Percentiles rank a stretch among this genome's conserved stretches.
Evolutionary conservation across 2,329 filamentous ascomycete genomes (phyloP).

Genomic region (Diaporthe aspalathi): DNA sequence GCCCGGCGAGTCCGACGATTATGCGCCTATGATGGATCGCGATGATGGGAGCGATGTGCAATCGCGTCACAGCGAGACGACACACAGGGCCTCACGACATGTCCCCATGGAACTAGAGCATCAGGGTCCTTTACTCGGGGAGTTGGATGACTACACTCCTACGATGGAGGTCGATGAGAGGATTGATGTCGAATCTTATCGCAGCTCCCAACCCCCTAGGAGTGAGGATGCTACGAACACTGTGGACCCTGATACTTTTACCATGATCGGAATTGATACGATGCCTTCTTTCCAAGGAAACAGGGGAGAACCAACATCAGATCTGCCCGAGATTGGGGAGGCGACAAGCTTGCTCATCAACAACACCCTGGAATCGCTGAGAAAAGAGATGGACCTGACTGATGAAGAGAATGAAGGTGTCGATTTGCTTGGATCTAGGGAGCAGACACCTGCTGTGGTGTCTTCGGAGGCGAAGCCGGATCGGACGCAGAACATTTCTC

Average conservation of each 20-base stretch:
- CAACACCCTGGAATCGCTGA: constrained; percentile 63
- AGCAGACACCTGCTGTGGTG: constrained; percentile 26
- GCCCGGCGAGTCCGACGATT: constrained; percentile 34
- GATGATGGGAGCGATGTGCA: constrained; percentile 45
- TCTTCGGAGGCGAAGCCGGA: constrained; percentile 7
- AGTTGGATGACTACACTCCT: constrained; percentile 32
- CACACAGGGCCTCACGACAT: constrained; percentile 3
- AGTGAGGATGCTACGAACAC: constrained; percentile 45
- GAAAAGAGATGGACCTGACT: constrained; percentile 50
- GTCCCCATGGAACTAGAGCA: constrained; percentile 26
- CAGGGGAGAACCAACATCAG: constrained; percentile 50
- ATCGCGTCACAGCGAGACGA: constrained; percentile 38
- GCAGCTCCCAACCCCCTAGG: constrained; percentile 30
- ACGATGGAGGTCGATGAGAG: constrained; percentile 38
- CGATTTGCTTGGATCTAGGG: constrained; percentile 34
- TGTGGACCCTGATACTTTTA: constrained; percentile 62
- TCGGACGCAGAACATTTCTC: background rate
- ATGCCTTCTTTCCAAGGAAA: constrained; percentile 62
- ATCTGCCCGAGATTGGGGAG: constrained; percentile 62
- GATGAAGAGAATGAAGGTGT: constrained; percentile 38
- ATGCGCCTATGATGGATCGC: constrained; percentile 23
- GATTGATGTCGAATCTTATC: constrained; percentile 45
- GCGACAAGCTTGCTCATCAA: constrained; percentile 68
- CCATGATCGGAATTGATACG: constrained; percentile 69
- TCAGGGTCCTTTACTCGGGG: constrained; percentile 26